Base-by-base conservation (phyloP, 176 grass and related monocot genomes). In the Phyllostachys edulis region DNA sequence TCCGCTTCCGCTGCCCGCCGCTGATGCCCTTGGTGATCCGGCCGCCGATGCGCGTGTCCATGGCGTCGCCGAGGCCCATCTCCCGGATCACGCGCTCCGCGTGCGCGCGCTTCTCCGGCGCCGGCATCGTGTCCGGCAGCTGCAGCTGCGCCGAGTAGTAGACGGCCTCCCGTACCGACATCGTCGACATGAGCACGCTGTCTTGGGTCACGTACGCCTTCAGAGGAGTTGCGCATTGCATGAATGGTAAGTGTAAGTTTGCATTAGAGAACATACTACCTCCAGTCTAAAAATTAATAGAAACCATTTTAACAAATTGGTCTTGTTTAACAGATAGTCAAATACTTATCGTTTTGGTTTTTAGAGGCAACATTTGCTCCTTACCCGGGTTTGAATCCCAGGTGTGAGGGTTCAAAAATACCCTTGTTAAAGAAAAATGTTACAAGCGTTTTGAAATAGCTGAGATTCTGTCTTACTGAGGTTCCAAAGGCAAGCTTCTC, bases 191-290 rank as follows among this genome's bases (percentile, higher is more conserved):
- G 3, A 94, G 79, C 70, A 94, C 86, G 37, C 82, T 90, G 84
- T 94, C 92, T 91, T 91, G 89, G 26, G 89, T 94, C 56, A 94
- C 92, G 9, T 94, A 94, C 0, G 92, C 89, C 92, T 94, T 54
- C 27, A 62, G 21, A 15, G 13, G 49, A 17, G 49, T 51, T 17
- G 49, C 49, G 49, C 14, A 51, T 51, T 73, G 45, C 70, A 77
- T 15, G 41, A 23, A 38, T 44, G n/a, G 21, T 26, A 54, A 72
- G 39, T 20, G 38, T n/a, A 65, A 64, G 52, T 51, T 26, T 55
- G 52, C 17, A 21, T 21, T 4, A 21, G 17, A 21, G 16, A 7
- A 55, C 52, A 55, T 1, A 55, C 52, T 21, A 18, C 6, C 17
- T 21, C 52, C 17, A 6, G 52, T 21, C 17, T 20, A 21, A 20